phyloP scores from a whole-genome alignment of 352 stramenopile genomes.

The Phytophthora colocasiae region DNA sequence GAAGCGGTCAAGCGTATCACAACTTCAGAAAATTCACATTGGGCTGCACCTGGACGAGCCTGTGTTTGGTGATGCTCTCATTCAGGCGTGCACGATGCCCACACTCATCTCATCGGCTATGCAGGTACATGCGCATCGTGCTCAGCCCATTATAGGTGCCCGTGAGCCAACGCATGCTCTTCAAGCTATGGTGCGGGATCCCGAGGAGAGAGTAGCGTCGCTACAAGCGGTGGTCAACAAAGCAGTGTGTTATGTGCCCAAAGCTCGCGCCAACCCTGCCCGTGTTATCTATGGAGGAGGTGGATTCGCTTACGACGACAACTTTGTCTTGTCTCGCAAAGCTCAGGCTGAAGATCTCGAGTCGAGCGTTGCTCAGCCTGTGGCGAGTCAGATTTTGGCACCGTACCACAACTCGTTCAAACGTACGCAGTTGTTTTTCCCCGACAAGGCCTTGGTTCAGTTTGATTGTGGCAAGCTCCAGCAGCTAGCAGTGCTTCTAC shows the following conservation, averaged over 20 bases:
- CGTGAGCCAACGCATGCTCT: slow-evolving; percentile 51
- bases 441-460: slow-evolving; percentile 97
- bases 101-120: slow-evolving; percentile 80
- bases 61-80: slow-evolving; percentile 54
- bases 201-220: slow-evolving; percentile 49
- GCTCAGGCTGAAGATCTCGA: slow-evolving; percentile 29
- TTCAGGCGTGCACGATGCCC: slow-evolving; percentile 58
- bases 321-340: slow-evolving; percentile 55
- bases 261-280: slow-evolving; percentile 55
- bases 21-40: slow-evolving; percentile 36
- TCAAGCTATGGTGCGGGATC: slow-evolving; percentile 53
- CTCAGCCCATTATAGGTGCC: slow-evolving; percentile 28
- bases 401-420: slow-evolving; percentile 73
- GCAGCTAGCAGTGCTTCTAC: slow-evolving; percentile 91
- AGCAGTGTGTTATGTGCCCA: slow-evolving; percentile 79
- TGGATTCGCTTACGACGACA: slow-evolving; percentile 46
- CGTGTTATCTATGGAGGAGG: slow-evolving; percentile 48
- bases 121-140: slow-evolving; percentile 63
- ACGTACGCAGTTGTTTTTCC: slow-evolving; percentile 94
- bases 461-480: slow-evolving; percentile 97
- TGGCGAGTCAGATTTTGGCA: slow-evolving; percentile 48
- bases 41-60: slow-evolving; percentile 51
- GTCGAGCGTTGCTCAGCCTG: slow-evolving; percentile 22
- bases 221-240: slow-evolving; percentile 61
- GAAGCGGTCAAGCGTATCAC: slow-evolving; percentile 40